phyloP scores from a whole-genome alignment of 768 basidiomycete genomes.

The Lepiota brunneoincarnata region DNA sequence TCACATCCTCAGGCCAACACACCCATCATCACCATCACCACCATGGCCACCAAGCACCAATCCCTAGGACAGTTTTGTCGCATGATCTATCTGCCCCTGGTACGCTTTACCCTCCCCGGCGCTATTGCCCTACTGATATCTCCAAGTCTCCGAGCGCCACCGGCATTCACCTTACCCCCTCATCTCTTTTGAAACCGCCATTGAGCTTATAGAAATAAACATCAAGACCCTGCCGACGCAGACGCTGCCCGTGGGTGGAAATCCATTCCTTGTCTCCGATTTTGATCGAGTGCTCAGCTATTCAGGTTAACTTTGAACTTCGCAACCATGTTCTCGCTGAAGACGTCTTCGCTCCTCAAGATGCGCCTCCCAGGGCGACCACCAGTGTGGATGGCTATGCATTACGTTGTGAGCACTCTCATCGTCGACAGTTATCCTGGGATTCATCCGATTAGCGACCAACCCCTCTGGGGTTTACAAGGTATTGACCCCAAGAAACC shows the following conservation, averaged over 20 bases:
- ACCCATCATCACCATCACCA: conserved; percentile 27
- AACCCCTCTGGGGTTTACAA: conserved; percentile 64
- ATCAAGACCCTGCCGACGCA: conserved; percentile 38
- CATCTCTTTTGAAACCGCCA: conserved; percentile 63
- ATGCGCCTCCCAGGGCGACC: conserved; percentile 63
- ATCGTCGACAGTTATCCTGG: neutral
- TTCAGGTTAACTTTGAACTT: conserved; percentile 58
- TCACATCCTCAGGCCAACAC: conserved; percentile 23
- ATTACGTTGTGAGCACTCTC: conserved; percentile 51
- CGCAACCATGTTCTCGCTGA: conserved; percentile 73
- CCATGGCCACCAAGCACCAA: conserved; percentile 37
- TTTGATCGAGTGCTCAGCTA: neutral
- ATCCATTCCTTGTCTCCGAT: neutral
- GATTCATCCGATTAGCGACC: conserved; percentile 40
- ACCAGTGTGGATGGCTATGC: conserved; percentile 93
- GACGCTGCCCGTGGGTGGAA: conserved; percentile 39
- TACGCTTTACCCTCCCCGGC: neutral
- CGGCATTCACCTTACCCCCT: conserved; percentile 77
- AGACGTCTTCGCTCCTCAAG: conserved; percentile 61
- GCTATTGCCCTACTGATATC: neutral
- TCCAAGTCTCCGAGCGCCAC: conserved; percentile 66
- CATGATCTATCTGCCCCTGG: conserved; percentile 62
- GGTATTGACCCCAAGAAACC: conserved; percentile 59
- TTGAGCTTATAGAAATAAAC: conserved; percentile 51
- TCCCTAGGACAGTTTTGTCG: conserved; percentile 55